Evolutionary conservation across 169 alveolate species (phyloP).

Genomic region (Perkinsus chesapeaki): DNA sequence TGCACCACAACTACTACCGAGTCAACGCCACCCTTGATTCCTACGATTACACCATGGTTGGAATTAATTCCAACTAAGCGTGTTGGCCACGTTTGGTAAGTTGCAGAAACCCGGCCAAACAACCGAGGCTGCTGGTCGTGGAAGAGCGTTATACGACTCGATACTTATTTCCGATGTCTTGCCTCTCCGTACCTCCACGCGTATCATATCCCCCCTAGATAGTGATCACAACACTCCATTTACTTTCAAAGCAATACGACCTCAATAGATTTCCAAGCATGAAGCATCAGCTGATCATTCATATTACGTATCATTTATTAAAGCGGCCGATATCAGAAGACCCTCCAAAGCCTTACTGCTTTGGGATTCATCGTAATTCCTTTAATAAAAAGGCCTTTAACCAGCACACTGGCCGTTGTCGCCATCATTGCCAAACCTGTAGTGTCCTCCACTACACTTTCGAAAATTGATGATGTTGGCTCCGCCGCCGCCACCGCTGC

Average conservation of each 20-base stretch:
- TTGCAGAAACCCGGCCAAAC: too few relatives aligned
- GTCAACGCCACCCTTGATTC: not conserved
- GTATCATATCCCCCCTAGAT: too few relatives aligned
- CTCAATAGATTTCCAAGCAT: not conserved
- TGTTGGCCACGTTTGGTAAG: too few relatives aligned
- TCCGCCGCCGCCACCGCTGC: not conserved
- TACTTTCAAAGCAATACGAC: too few relatives aligned
- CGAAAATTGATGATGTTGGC: not conserved
- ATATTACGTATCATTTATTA: not conserved
- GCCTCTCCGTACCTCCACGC: too few relatives aligned
- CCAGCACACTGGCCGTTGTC: not conserved
- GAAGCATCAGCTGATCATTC: not conserved
- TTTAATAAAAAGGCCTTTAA: not conserved
- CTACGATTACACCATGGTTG: not conserved
- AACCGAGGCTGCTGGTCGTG: too few relatives aligned
- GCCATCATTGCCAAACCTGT: not conserved
- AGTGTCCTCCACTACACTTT: not conserved
- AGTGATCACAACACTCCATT: too few relatives aligned
- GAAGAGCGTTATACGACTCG: too few relatives aligned
- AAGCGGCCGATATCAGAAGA: not conserved
- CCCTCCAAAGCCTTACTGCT: not conserved
- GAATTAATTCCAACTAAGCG: not conserved
- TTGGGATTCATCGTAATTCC: not conserved
- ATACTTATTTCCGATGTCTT: too few relatives aligned
- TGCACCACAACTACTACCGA: not conserved